Conservation (phyloP, 176 grass and related monocot genomes). For the Bolboschoenus planiculmis region DNA sequence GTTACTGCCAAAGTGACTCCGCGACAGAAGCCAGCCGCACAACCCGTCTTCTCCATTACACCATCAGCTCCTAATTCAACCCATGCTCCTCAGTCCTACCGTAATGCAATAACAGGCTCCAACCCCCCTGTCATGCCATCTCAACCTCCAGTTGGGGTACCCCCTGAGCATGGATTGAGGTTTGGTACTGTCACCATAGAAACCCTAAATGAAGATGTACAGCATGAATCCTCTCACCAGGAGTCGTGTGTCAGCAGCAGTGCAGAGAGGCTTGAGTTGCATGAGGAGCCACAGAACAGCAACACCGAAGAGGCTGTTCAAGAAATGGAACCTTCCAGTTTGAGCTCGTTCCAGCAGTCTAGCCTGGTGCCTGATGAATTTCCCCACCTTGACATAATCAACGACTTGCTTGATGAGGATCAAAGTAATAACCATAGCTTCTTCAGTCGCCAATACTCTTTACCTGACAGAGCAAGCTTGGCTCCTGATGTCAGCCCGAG, state of each 20-base stretch:
- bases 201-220: conserved; percentile 21
- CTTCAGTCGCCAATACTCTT: conserved; percentile 32
- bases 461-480: conserved; percentile 26
- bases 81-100: conserved; percentile 59
- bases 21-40: background rate
- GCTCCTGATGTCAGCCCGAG: conserved; percentile 30
- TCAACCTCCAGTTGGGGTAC: conserved; percentile 32
- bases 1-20: background rate
- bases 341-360: conserved; percentile 33
- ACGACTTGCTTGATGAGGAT: conserved; percentile 82
- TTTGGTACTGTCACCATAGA: conserved; percentile 57
- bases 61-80: conserved; percentile 42
- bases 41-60: conserved; percentile 5
- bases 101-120: conserved; percentile 56
- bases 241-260: conserved; percentile 23
- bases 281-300: conserved; percentile 32
- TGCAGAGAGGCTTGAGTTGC: conserved; percentile 17
- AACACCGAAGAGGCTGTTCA: conserved; percentile 27
- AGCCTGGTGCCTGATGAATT: conserved; percentile 47
- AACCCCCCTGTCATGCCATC: conserved; percentile 33
- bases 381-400: conserved; percentile 86
- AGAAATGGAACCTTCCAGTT: conserved; percentile 26
- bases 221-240: conserved; percentile 3
- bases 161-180: conserved; percentile 33
- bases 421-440: conserved; percentile 40